Conservation (phyloP, 208 protist species). For the Leishmania major region DNA sequence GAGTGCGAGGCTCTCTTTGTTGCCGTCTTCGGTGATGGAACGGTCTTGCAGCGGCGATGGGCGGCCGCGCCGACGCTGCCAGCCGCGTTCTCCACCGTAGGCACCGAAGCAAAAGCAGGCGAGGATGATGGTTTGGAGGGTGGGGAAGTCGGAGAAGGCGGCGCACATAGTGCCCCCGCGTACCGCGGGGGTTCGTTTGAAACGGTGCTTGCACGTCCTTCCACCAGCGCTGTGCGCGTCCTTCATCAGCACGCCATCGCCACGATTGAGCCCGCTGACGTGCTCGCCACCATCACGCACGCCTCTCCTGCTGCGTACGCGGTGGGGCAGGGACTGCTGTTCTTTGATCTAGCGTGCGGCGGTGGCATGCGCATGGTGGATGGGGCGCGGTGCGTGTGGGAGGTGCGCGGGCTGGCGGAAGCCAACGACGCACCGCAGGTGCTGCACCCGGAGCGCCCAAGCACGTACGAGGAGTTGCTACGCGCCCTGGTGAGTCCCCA, state of each 20-base stretch:
- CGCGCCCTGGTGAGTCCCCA: slow-evolving; percentile 54
- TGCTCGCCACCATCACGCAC: slow-evolving; percentile 37
- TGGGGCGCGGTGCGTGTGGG: slow-evolving; percentile 54
- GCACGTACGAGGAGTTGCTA: slow-evolving; percentile 60
- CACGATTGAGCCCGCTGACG: slow-evolving; percentile 72
- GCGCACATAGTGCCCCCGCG: background rate
- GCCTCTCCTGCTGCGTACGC: slow-evolving; percentile 45
- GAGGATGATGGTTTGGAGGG: background rate
- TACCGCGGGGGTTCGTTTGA: slow-evolving; percentile 37
- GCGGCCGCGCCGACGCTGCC: slow-evolving; percentile 16
- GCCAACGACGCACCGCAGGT: slow-evolving; percentile 27
- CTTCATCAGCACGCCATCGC: slow-evolving; percentile 65
- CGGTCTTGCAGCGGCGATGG: slow-evolving; percentile 56
- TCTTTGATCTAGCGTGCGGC: slow-evolving; percentile 80
- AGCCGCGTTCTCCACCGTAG: background rate
- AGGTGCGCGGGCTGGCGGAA: slow-evolving; percentile 59
- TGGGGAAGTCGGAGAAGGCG: background rate
- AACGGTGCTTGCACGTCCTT: slow-evolving; percentile 63
- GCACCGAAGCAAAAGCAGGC: background rate
- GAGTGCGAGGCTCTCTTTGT: slow-evolving; percentile 40
- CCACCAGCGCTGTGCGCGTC: slow-evolving; percentile 62
- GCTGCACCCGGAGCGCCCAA: slow-evolving; percentile 23
- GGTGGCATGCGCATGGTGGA: slow-evolving; percentile 86
- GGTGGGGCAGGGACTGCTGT: slow-evolving; percentile 74
- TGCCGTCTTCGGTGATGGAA: slow-evolving; percentile 76